Evolutionary conservation across 1,284 basidiomycete genomes (phyloP).

Genomic region (Cronartium quercuum): DNA sequence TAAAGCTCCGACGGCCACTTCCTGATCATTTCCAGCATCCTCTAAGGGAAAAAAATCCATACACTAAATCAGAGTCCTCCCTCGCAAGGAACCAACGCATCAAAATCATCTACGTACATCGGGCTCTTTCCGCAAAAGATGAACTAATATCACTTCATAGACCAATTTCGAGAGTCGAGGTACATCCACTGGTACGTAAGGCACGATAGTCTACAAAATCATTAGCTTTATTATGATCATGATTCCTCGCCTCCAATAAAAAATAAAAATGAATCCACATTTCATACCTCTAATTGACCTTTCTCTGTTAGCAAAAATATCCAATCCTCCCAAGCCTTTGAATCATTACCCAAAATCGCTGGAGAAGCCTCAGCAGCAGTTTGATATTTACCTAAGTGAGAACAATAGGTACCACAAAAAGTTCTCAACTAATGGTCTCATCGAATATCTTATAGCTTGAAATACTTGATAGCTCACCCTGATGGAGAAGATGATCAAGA

Average conservation of each 20-base stretch:
- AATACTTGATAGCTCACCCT: slow-evolving; percentile 1
- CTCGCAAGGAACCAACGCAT: background rate
- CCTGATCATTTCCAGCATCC: slow-evolving; percentile 68
- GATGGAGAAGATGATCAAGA: slow-evolving; percentile 21
- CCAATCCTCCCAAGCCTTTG: slow-evolving; percentile 86
- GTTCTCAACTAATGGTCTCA: background rate
- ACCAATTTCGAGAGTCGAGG: slow-evolving; percentile 76
- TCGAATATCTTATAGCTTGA: background rate
- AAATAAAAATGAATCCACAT: background rate
- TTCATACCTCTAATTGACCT: slow-evolving; percentile 64
- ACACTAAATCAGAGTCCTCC: background rate
- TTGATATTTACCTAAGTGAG: slow-evolving; percentile 61
- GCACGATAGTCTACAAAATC: slow-evolving; percentile 67
- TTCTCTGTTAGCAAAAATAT: slow-evolving; percentile 85
- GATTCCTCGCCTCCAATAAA: background rate
- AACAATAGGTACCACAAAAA: background rate
- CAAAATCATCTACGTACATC: slow-evolving; percentile 54
- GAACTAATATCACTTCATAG: slow-evolving; percentile 89
- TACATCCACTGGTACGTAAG: slow-evolving; percentile 72
- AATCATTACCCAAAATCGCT: slow-evolving; percentile 74
- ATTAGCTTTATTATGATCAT: slow-evolving; percentile 40
- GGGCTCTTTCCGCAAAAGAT: slow-evolving; percentile 74
- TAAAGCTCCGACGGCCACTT: slow-evolving; percentile 90
- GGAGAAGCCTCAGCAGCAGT: slow-evolving; percentile 81
- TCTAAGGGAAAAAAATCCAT: slow-evolving; percentile 51